phyloP scores from a whole-genome alignment of 768 basidiomycete genomes.

The Leccinum pellstonianum region DNA sequence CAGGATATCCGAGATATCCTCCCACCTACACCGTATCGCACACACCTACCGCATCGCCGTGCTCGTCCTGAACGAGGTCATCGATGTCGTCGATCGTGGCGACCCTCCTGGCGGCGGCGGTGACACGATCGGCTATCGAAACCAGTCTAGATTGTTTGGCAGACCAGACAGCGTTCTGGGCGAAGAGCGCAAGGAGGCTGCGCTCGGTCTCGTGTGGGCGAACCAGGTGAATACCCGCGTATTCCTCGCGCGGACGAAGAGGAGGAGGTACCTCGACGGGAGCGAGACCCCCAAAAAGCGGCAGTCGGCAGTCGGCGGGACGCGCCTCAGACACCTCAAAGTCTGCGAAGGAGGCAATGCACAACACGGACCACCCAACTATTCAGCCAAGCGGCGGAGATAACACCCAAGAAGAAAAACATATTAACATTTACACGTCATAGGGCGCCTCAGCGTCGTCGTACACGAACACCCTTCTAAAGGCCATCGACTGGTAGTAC shows the following conservation, averaged over 20 bases:
- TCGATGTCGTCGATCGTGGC: constrained; percentile 62
- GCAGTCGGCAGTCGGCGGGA: no score
- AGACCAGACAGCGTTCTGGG: constrained; percentile 58
- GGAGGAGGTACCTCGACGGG: constrained; percentile 56
- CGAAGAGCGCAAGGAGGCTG: constrained; percentile 71
- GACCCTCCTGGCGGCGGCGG: constrained; percentile 7
- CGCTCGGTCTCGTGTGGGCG: constrained; percentile 89
- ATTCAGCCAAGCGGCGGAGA: no score
- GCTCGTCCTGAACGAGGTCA: constrained; percentile 86
- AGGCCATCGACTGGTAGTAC: no score
- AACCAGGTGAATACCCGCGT: constrained; percentile 87
- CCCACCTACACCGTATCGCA: constrained; percentile 70
- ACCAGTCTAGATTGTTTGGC: constrained; percentile 77
- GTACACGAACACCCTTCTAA: no score
- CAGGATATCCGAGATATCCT: constrained; percentile 64
- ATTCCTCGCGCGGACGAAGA: constrained; percentile 75
- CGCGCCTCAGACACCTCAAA: no score
- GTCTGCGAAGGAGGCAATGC: no score
- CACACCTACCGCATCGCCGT: constrained; percentile 63
- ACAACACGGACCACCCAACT: no score
- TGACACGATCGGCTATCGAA: constrained; percentile 54
- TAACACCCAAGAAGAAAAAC: no score
- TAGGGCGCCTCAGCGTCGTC: no score
- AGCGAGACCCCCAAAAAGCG: constrained; percentile 30
- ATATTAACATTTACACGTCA: no score